Percentiles rank a stretch among this genome's conserved stretches.
Evolutionary conservation across 139 green algal species (phyloP).

Genomic region (Limnomonas spitsbergensis): DNA sequence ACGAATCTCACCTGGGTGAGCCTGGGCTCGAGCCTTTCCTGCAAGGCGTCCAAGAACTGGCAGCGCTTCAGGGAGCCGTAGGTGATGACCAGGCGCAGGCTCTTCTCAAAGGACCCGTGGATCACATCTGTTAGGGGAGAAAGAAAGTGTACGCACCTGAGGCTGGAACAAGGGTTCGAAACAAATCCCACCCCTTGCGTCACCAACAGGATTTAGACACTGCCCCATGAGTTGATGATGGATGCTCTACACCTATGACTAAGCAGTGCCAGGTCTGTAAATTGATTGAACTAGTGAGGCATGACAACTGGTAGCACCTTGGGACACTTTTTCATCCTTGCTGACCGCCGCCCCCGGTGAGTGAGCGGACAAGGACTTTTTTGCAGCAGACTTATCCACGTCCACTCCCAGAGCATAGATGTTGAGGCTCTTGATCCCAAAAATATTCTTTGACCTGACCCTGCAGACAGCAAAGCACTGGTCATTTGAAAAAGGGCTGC

Average conservation of each 20-base stretch:
- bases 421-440: conserved; percentile 22
- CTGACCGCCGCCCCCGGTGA: not conserved
- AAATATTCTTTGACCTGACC: not conserved
- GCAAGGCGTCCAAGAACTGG: conserved; percentile 58
- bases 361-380: conserved; percentile 29
- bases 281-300: not conserved
- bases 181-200: not conserved
- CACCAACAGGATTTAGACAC: not conserved
- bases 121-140: conserved; percentile 6
- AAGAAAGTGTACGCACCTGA: too few relatives aligned
- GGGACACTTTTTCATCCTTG: conserved; percentile 21
- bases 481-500: not conserved
- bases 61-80: conserved; percentile 46
- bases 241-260: not conserved
- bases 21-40: conserved; percentile 45
- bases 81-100: conserved; percentile 64
- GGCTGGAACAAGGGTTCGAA: too few relatives aligned
- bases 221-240: not conserved
- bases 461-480: conserved; percentile 1
- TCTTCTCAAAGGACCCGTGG: conserved; percentile 43
- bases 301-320: conserved; percentile 27
- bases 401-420: conserved; percentile 71
- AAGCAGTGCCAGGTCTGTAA: too few relatives aligned
- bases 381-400: conserved; percentile 52
- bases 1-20: conserved; percentile 46